Evolutionary conservation across 2,329 filamentous ascomycete genomes (phyloP).

Genomic region (Ciborinia camelliae): DNA sequence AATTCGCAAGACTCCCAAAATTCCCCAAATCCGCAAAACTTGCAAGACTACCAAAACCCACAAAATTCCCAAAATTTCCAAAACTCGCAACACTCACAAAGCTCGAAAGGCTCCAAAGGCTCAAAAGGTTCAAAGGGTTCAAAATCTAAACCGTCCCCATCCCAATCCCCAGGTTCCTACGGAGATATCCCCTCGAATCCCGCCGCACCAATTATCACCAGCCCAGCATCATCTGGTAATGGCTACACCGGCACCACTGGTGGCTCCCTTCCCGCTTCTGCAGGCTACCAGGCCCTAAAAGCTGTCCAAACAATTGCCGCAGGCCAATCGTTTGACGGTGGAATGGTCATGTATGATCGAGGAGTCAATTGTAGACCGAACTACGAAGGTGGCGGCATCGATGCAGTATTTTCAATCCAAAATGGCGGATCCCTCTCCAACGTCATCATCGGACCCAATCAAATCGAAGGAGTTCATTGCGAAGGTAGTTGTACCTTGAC

Average conservation of each 20-base stretch:
- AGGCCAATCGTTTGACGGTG: slow-evolving; percentile 46
- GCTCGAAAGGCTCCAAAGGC: too few species aligned
- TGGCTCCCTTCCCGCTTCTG: slow-evolving; percentile 25
- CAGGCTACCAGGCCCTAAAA: slow-evolving; percentile 42
- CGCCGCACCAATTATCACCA: neutral
- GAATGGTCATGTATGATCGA: slow-evolving; percentile 45
- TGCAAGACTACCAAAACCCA: too few species aligned
- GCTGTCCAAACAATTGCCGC: slow-evolving; percentile 45
- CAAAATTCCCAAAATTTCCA: neutral
- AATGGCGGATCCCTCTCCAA: slow-evolving; percentile 37
- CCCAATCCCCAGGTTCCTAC: neutral
- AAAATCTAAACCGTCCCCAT: neutral
- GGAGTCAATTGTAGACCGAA: slow-evolving; percentile 42
- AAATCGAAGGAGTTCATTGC: slow-evolving; percentile 37
- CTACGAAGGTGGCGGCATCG: slow-evolving; percentile 43
- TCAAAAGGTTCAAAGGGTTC: too few species aligned
- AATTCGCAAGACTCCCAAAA: too few species aligned
- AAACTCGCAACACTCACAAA: too few species aligned
- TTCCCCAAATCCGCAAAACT: too few species aligned
- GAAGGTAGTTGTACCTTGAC: slow-evolving; percentile 32
- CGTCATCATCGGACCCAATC: slow-evolving; percentile 38
- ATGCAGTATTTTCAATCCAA: slow-evolving; percentile 38
- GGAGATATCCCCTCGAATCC: neutral
- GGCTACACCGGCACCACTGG: neutral
- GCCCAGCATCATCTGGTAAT: neutral